Base-by-base conservation (phyloP, 129 eudicot species). In the Heracleum sosnowskyi region DNA sequence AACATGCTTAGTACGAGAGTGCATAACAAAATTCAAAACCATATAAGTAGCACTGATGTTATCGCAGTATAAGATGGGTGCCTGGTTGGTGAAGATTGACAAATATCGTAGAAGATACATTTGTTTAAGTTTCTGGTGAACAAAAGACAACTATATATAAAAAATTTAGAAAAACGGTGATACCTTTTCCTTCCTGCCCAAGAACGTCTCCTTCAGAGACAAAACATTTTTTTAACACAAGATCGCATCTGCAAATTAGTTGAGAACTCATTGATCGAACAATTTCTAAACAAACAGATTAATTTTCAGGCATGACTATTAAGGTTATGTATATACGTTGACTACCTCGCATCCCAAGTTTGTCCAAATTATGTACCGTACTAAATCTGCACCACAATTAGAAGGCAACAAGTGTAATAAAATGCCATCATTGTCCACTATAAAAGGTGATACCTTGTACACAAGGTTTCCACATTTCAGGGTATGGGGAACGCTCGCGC, bases 301-400 rank as follows among this genome's bases (percentile, higher is more conserved):
- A 26, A 77, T 20, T 42, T 60, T 18, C 57, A 12, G 53, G 44
- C 20, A 77, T 69, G 76, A 69, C 42, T 53, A 45, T 71, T 73
- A 63, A 7, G 53, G 18, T 39, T 55, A 57, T 29, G 22, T 63
- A 86, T 90, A 79, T 92, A 92, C 99, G 97, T 95, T 95, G 97
- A 86, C 99, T 95, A 82, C 99, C 99, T 76, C 99, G 91, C 99
- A 95, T 95, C 73, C 99, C 99, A 55, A 95, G 90, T 86, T 95
- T 95, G 91, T 95, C 99, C 76, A 95, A 84, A 79, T 95, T 95
- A 86, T 95, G 97, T 53, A 97, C 99, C 16, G 99, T 95, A 82
- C 95, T 88, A 84, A 95, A 95, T 81, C 99, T 95, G 96, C 83
- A 90, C 34, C n/a, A 16, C 22, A 75, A 37, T 75, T 29, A 41